Conservation (phyloP, 2,329 filamentous ascomycete species). For the Trichoderma cornu-damae region DNA sequence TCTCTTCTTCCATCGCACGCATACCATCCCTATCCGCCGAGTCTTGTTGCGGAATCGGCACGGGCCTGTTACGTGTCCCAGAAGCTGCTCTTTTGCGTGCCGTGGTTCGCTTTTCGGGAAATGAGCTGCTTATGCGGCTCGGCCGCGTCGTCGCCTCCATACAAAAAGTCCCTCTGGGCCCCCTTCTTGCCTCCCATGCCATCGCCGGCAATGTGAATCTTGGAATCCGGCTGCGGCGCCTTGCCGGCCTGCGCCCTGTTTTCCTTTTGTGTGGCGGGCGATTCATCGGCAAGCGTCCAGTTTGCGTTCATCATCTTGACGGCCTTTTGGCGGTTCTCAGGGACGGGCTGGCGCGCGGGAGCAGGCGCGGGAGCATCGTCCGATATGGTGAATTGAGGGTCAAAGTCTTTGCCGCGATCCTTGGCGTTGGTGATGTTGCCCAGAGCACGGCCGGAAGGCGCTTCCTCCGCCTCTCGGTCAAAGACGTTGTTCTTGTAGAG, state of each 20-base stretch:
- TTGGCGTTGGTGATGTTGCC: conserved; percentile 67
- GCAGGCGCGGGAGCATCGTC: conserved; percentile 57
- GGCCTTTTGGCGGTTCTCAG: conserved; percentile 60
- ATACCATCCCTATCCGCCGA: not conserved
- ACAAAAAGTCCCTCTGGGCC: conserved; percentile 52
- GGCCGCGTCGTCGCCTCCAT: conserved; percentile 49
- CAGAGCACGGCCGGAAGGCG: conserved; percentile 44
- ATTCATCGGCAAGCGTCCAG: conserved; percentile 53
- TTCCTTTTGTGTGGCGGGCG: conserved; percentile 49
- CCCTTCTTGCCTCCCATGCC: conserved; percentile 60
- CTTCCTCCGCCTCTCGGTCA: conserved; percentile 47
- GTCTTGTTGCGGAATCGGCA: not conserved
- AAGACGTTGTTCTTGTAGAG: conserved; percentile 77
- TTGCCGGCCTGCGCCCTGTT: conserved; percentile 13
- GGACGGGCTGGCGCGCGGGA: conserved; percentile 40
- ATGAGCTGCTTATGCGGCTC: conserved; percentile 31
- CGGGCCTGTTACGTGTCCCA: conserved; percentile 39
- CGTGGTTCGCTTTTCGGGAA: conserved; percentile 34
- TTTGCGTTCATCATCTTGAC: conserved; percentile 68
- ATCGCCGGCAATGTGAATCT: conserved; percentile 48
- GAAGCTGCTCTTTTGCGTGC: conserved; percentile 37
- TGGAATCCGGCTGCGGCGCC: conserved; percentile 20
- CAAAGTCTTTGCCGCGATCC: conserved; percentile 70
- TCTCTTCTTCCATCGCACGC: not conserved
- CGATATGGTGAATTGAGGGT: conserved; percentile 68